A percentile compares a stretch with the other conserved stretches of the same genome.
These are phyloP conservation scores for Vinca major DNA, from an alignment of 305 asterid species.

Conservation along the genomic window DNA sequence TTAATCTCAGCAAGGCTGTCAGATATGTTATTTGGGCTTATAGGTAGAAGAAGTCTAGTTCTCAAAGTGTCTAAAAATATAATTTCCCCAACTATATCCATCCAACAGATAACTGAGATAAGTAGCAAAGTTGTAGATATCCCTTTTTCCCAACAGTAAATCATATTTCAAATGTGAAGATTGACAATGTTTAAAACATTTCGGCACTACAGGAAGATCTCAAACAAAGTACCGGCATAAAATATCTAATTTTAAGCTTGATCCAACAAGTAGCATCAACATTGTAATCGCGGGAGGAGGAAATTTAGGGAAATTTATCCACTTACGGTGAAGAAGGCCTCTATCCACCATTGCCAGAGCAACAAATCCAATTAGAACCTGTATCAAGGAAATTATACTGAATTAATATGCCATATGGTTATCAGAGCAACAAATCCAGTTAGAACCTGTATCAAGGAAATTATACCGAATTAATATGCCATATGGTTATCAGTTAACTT, in stretches of 20 bases:
- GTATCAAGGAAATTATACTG: conserved; percentile 4
- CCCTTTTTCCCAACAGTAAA: background rate
- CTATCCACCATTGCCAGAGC: conserved; percentile 86
- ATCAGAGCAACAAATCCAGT: conserved; percentile 81
- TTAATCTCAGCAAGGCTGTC: background rate
- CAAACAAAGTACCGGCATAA: background rate
- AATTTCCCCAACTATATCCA: background rate
- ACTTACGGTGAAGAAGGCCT: conserved; percentile 79
- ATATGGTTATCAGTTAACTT: conserved; percentile 7
- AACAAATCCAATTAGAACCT: conserved; percentile 84
- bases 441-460: conserved; percentile 42
- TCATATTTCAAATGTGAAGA: background rate
- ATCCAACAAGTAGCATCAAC: no score
- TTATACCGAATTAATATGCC: no score
- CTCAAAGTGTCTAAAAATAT: background rate
- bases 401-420: conserved; percentile 4
- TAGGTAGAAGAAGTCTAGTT: background rate
- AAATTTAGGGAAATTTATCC: background rate
- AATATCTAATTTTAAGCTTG: background rate
- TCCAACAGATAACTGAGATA: background rate
- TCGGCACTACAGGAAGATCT: background rate
- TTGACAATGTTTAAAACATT: background rate
- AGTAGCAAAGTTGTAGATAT: background rate
- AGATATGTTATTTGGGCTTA: background rate
- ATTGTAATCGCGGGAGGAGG: no score